Percentiles rank a stretch among this genome's conserved stretches.
Evolutionary conservation across 2,329 filamentous ascomycete genomes (phyloP).

Genomic region (Fusarium papillatum): DNA sequence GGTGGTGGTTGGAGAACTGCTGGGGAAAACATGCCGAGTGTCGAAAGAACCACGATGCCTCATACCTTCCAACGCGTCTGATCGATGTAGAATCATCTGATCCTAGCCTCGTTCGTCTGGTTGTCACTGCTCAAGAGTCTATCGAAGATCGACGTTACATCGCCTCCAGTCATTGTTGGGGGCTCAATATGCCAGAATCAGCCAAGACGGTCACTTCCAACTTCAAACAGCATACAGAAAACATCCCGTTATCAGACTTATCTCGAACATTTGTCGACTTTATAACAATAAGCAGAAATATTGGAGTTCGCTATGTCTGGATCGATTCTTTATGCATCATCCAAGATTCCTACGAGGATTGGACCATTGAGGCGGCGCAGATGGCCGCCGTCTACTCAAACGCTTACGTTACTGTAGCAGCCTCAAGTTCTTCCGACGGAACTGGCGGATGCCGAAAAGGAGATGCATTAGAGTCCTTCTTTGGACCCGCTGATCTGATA

Average conservation of each 20-base stretch:
- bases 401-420: conserved; percentile 13
- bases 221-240: conserved; percentile 1
- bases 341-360: conserved; percentile 16
- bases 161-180: conserved; percentile 18
- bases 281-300: neutral
- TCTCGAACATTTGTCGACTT: conserved; percentile 11
- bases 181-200: conserved; percentile 9
- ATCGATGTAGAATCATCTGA: neutral
- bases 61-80: neutral
- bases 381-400: conserved; percentile 25
- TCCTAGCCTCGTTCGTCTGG: neutral
- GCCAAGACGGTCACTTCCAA: conserved; percentile 4
- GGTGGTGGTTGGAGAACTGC: neutral
- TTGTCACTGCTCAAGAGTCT: neutral
- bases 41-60: neutral
- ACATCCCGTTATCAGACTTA: neutral
- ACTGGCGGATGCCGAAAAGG: neutral
- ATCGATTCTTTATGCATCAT: conserved; percentile 21
- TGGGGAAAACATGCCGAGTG: neutral
- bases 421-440: conserved; percentile 4
- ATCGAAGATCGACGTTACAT: neutral
- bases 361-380: conserved; percentile 7
- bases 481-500: neutral
- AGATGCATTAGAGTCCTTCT: neutral
- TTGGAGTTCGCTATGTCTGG: conserved; percentile 14